Evolutionary conservation across 1,284 basidiomycete genomes (phyloP), one percentile per base, ranked within the genome.

Genomic region (Chondrostereum purpureum): DNA sequence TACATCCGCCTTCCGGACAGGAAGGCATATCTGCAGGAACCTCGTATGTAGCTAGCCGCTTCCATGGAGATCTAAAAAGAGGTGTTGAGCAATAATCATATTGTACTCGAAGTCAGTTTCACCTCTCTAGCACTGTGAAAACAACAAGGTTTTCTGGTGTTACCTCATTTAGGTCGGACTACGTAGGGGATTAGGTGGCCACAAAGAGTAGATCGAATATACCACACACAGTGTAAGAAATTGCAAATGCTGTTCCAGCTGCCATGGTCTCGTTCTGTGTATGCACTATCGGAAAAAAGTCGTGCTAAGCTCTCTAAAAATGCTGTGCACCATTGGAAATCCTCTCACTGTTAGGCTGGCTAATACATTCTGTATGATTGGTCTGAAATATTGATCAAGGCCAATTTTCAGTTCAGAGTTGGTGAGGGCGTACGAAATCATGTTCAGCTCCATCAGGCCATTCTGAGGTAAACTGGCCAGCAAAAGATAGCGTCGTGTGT

Each of bases 211-310:
- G n/a, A 64, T 59, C 10, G 58, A 55, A 47, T 63, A 63, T n/a
- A 64, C 62, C 2, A 56, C 60, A 2, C 33, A 68, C 68, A 22
- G 60, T 53, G 50, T 73, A 73, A n/a, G 70, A 63, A 45, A 73
- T 73, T 8, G 68, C 69, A 43, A 73, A 71, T 3, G 65, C 69
- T 33, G 69, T 69, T 2, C 70, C 70, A 36, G 70, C 67, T 27
- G 69, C 69, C 56, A 58, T 66, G 10, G 61, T 55, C 39, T 66
- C 51, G 44, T 71, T 70, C 49, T 70, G 67, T 1, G 69, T 58
- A 49, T 72, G 70, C 50, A 72, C 69, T 71, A 44, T 6, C 13
- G 44, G 38, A 42, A n/a, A n/a, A 31, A 8, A 31, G 27, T 8
- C n/a, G 8, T 31, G 27, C 8, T 31, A 31, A 31, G 27, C 8